Base-by-base conservation (phyloP, 768 basidiomycete species). In the Cytidiella melzeri region DNA sequence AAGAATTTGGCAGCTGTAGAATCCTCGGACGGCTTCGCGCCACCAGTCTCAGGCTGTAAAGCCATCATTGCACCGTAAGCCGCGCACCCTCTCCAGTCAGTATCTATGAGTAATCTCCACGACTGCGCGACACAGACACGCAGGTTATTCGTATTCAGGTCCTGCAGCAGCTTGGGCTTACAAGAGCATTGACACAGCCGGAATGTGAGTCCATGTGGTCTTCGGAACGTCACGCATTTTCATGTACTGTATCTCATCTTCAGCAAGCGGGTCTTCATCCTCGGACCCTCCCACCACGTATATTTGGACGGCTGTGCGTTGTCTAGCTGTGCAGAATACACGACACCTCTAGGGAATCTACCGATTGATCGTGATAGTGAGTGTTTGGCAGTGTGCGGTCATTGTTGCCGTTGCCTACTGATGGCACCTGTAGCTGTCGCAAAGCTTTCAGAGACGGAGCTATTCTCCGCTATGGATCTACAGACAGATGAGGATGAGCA, bases 1-100 rank as follows among this genome's bases (percentile, higher is more conserved):
- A 55, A 59, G 15, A 92, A 86, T 77, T 72, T 97, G 6, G 67
- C 62, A 5, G 71, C 69, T 25, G 90, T 90, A 24, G 65, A 74
- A 21, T 49, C 75, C 26, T 69, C 73, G 3, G 66, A 71, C 21
- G 51, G 77, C 59, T 81, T 81, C 72, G 60, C 67, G 1, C 84
- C 80, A 37, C 92, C 93, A 1, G 73, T 92, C 56, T 60, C 67
- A 43, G 78, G 82, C 24, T 80, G 78, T 56, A 87, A 80, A 63
- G 96, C 94, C n/a, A 77, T 99, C 62, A 94, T 99, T 40, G 94
- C 88, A 18, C 96, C 96, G 93, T 97, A 59, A 57, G 91, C 74
- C 34, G n/a, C 26, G 23, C 18, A 11, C 15, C n/a, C 37, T 18
- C 26, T 30, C 20, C 1, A n/a, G 2, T 10, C 20, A 2, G 4